A percentile compares a stretch with the other conserved stretches of the same genome.
These are phyloP conservation scores for Venturia pyrina DNA, from an alignment of 2,329 filamentous ascomycete genomes.

Conservation along the genomic window DNA sequence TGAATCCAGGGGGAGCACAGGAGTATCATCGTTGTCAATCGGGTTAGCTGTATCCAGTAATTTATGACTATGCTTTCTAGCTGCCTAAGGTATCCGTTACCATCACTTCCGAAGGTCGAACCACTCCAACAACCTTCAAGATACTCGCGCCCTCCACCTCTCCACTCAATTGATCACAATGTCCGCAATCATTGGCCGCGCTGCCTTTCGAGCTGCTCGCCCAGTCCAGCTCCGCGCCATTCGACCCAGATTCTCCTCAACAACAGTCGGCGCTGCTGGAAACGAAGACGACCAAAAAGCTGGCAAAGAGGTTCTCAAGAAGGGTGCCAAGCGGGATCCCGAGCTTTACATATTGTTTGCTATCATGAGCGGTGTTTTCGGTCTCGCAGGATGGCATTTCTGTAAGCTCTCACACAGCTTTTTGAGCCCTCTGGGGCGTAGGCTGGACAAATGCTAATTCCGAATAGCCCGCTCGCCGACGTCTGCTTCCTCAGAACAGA, in stretches of 20 bases:
- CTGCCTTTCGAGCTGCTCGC: slow-evolving; percentile 36
- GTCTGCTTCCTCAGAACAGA: slow-evolving; percentile 67
- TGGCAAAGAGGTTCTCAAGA: slow-evolving; percentile 42
- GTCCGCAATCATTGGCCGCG: slow-evolving; percentile 35
- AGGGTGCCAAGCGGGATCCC: slow-evolving; percentile 59
- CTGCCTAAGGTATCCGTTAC: too few species aligned
- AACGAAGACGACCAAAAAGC: slow-evolving; percentile 16
- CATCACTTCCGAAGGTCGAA: not conserved
- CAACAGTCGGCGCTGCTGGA: not conserved
- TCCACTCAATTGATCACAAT: slow-evolving; percentile 20
- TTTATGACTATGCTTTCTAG: not conserved
- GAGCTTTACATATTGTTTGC: slow-evolving; percentile 77
- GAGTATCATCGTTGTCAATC: not conserved
- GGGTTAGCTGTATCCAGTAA: not conserved
- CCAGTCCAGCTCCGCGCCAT: slow-evolving; percentile 24
- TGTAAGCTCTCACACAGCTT: slow-evolving; percentile 39
- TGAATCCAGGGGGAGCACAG: not conserved
- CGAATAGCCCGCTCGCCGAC: slow-evolving; percentile 70
- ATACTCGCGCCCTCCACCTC: slow-evolving; percentile 3
- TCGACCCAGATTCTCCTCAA: slow-evolving; percentile 11
- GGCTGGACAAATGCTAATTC: not conserved
- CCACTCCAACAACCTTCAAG: slow-evolving; percentile 9
- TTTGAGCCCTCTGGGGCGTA: not conserved
- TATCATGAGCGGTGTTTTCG: slow-evolving; percentile 82
- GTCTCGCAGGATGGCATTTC: slow-evolving; percentile 83